Conservation (phyloP, 495 filamentous ascomycete genomes). For the Lepidopterella palustris region DNA sequence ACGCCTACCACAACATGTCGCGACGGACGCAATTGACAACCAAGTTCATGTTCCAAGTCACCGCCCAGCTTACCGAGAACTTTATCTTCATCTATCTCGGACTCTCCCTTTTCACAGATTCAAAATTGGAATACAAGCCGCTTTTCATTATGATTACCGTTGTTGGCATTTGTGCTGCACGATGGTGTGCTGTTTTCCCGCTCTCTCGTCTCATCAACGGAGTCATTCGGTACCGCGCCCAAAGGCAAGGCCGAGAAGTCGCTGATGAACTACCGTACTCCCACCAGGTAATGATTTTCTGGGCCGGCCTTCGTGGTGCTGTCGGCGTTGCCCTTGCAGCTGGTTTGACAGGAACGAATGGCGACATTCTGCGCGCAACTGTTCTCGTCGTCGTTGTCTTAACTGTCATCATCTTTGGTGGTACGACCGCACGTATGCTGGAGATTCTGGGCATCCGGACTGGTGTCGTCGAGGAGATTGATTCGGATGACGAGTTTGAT, state of each 20-base stretch:
- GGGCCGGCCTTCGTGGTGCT: constrained; percentile 92
- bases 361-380: constrained; percentile 73
- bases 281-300: constrained; percentile 97
- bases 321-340: constrained; percentile 96
- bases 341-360: constrained; percentile 70
- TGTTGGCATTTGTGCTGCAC: constrained; percentile 80
- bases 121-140: constrained; percentile 80
- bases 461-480: constrained; percentile 91
- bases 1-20: constrained; percentile 99
- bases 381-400: constrained; percentile 95
- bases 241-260: constrained; percentile 67
- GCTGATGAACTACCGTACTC: constrained; percentile 85
- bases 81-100: constrained; percentile 99
- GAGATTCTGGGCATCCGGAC: constrained; percentile 92
- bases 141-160: constrained; percentile 92
- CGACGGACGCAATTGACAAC: constrained; percentile 94
- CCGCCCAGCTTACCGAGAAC: constrained; percentile 93
- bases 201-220: constrained; percentile 86
- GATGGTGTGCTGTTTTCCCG: constrained; percentile 92
- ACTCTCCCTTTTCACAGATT: constrained; percentile 86
- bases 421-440: constrained; percentile 96
- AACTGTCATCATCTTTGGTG: constrained; percentile 97
- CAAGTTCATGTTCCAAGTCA: constrained; percentile 93
- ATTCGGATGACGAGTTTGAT: constrained; percentile 97
- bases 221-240: constrained; percentile 85